Evolutionary conservation across 345 rosid species (phyloP).

Genomic region (Pugionium cornutum): DNA sequence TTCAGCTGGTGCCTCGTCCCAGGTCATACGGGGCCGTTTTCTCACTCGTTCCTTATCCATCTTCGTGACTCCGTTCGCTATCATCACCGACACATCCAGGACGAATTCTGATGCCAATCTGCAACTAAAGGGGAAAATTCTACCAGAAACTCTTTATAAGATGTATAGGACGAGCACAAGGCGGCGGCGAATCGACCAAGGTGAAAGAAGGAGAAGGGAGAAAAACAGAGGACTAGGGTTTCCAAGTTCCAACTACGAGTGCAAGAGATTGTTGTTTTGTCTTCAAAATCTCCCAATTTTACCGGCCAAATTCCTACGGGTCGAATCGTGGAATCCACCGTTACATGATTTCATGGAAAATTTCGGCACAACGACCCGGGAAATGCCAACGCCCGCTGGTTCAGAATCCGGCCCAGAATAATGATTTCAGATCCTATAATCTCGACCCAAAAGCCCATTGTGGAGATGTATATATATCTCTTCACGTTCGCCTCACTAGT

Average conservation of each 20-base stretch:
- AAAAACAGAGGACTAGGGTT: slow-evolving; percentile 29
- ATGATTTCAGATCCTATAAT: background rate
- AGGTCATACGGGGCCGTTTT: slow-evolving; percentile 68
- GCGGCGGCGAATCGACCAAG: slow-evolving; percentile 20
- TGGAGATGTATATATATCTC: no score
- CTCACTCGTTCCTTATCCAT: slow-evolving; percentile 55
- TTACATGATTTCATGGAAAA: background rate
- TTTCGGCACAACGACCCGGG: slow-evolving; percentile 1
- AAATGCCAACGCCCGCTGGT: slow-evolving; percentile 5
- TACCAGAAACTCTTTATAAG: slow-evolving; percentile 21
- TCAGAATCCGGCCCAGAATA: slow-evolving; percentile 11
- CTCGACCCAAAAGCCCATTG: slow-evolving; percentile 19
- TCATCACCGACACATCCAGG: slow-evolving; percentile 25
- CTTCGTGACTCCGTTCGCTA: slow-evolving; percentile 35
- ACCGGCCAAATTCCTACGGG: slow-evolving; percentile 14
- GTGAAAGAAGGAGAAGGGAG: background rate
- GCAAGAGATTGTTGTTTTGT: background rate
- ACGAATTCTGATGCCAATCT: slow-evolving; percentile 22
- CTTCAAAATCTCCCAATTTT: slow-evolving; percentile 19
- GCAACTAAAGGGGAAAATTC: slow-evolving; percentile 32
- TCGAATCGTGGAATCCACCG: slow-evolving; percentile 17
- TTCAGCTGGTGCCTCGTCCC: slow-evolving; percentile 64
- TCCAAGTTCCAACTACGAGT: background rate
- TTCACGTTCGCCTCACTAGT: no score
- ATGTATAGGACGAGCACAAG: background rate